Base-by-base conservation (phyloP, 129 eudicot genomes). In the Chrysanthemum seticuspe region DNA sequence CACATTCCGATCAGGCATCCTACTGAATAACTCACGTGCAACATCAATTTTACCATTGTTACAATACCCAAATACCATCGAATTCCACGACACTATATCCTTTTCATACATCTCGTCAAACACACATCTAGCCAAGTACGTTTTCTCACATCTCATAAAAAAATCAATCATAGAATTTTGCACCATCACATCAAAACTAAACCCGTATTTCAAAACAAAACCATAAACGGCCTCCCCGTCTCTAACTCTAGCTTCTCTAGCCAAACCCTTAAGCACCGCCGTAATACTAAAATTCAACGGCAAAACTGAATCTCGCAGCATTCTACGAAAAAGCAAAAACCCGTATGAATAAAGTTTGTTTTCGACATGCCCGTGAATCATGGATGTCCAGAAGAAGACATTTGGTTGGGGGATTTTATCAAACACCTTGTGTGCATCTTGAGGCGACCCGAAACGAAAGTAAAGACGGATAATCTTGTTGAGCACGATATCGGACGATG, bases 51-150 rank as follows among this genome's bases (percentile, higher is more conserved):
- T 76, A 44, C 80, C 80, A 23, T 79, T 76, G 74, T 65, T 82
- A 27, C 85, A 81, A 64, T 71, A 82, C 53, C 89, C 87, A 36
- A 63, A 79, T 68, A 85, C 73, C 89, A 82, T 79, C 1, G 83
- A 72, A 73, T 85, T 85, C 89, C 89, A 85, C 6, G 90, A 76
- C 72, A 85, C 87, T 3, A 70, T 60, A 73, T 85, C 90, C 67
- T 60, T 82, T 27, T 76, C 87, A 68, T 23, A 1, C 76, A 76
- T 85, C 62, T 76, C 78, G 27, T 82, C 90, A 79, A 85, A 82
- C 58, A 85, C 56, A 53, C 71, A 14, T 76, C 74, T 82, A 8
- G 82, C 90, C 62, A 73, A 52, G 60, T 77, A 68, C 9, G 69
- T 40, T 84, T 80, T 60, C 78, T 23, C 85, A 65, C 85, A 84